Conservation (phyloP, 495 filamentous ascomycete species). For the Podospora anserina region DNA sequence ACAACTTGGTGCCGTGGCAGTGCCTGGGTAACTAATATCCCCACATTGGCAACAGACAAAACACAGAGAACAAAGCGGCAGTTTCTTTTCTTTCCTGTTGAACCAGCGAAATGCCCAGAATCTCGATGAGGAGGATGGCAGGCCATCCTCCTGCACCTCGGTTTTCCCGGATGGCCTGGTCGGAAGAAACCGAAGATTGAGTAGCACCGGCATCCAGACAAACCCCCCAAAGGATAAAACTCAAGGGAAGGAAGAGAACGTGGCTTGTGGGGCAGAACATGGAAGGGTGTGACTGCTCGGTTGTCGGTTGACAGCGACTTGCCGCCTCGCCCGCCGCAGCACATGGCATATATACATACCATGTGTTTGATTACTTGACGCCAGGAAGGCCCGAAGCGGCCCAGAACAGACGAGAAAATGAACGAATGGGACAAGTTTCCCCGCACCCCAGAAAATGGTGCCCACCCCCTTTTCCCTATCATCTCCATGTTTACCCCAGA, state of each 20-base stretch:
- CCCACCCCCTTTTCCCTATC: background rate
- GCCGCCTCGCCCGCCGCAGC: slow-evolving; percentile 4
- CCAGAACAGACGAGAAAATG: slow-evolving; percentile 3
- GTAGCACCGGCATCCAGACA: slow-evolving; percentile 9
- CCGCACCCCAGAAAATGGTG: slow-evolving; percentile 13
- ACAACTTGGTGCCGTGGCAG: background rate
- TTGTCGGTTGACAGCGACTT: slow-evolving; percentile 15
- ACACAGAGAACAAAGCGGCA: background rate
- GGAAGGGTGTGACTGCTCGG: background rate
- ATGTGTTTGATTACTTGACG: slow-evolving; percentile 14
- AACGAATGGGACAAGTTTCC: slow-evolving; percentile 8
- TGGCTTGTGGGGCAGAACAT: slow-evolving; percentile 6
- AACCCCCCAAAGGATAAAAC: background rate
- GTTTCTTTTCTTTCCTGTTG: background rate
- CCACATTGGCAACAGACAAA: background rate
- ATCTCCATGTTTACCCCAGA: background rate
- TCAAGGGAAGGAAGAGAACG: slow-evolving; percentile 2
- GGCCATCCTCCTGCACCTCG: slow-evolving; percentile 1
- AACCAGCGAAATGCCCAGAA: background rate
- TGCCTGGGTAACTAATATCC: background rate
- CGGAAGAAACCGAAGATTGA: slow-evolving; percentile 4
- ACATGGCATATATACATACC: background rate
- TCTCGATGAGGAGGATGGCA: background rate
- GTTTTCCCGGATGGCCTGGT: background rate
- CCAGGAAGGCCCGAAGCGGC: slow-evolving; percentile 27